Percentiles rank a stretch among this genome's conserved stretches.
Conservation (phyloP, 306 rosid genomes). For the Glycine tomentella region DNA sequence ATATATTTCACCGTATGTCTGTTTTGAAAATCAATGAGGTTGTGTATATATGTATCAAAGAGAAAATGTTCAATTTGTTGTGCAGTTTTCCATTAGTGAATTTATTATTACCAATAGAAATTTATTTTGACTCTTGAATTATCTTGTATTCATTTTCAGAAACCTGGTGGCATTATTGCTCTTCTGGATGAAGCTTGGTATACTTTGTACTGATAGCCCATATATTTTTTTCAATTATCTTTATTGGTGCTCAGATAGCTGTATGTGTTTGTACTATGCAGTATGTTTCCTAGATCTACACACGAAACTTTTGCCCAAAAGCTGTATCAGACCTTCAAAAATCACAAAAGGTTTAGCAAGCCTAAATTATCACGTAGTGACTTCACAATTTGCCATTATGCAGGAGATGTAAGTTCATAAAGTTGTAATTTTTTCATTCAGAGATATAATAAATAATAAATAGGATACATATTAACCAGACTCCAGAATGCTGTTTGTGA, state of each 20-base stretch:
- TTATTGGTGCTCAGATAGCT: slow-evolving; percentile 24
- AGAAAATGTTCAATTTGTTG: neutral
- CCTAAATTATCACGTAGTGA: slow-evolving; percentile 79
- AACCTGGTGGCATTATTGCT: slow-evolving; percentile 95
- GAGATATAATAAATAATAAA: slow-evolving; percentile 9
- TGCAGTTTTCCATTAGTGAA: slow-evolving; percentile 18
- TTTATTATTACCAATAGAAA: slow-evolving; percentile 9
- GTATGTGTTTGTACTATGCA: slow-evolving; percentile 56
- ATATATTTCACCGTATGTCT: neutral
- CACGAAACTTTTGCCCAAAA: slow-evolving; percentile 88
- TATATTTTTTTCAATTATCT: neutral
- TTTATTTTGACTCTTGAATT: slow-evolving; percentile 26
- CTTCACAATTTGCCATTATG: slow-evolving; percentile 90
- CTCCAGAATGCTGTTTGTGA: slow-evolving; percentile 13
- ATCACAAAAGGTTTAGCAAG: slow-evolving; percentile 77
- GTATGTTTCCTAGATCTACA: slow-evolving; percentile 94
- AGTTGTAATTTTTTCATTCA: neutral
- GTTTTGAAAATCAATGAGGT: neutral
- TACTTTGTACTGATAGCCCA: neutral
- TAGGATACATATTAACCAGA: slow-evolving; percentile 11
- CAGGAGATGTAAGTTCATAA: slow-evolving; percentile 80
- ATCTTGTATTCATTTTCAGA: slow-evolving; percentile 57
- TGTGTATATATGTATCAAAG: neutral
- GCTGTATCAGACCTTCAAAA: slow-evolving; percentile 85
- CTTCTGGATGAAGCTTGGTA: slow-evolving; percentile 93